A percentile compares a stretch with the other conserved stretches of the same genome.
Conservation (phyloP, 306 rosid species). For the Glycine latifolia region DNA sequence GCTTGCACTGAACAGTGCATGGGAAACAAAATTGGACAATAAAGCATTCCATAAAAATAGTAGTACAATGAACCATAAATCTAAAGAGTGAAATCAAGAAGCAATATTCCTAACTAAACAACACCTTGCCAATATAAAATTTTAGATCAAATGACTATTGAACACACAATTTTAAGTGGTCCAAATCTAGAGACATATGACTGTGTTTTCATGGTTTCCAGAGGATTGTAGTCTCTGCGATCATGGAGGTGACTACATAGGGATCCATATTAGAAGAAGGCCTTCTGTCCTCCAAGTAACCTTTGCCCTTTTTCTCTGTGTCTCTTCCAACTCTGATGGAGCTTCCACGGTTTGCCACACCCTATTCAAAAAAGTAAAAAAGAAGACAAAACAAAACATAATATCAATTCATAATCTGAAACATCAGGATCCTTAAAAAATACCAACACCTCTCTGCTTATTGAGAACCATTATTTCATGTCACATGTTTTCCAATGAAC, state of each 20-base stretch:
- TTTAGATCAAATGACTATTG: slow-evolving; percentile 7
- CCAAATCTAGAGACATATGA: background rate
- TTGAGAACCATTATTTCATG: too few relatives aligned
- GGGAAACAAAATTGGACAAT: background rate
- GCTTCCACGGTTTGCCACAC: slow-evolving; percentile 76
- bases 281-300: slow-evolving; percentile 83
- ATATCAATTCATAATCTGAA: too few relatives aligned
- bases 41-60: too few relatives aligned
- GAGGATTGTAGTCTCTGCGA: slow-evolving; percentile 74
- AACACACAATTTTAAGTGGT: background rate
- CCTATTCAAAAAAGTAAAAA: slow-evolving; percentile 36
- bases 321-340: slow-evolving; percentile 76
- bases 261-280: slow-evolving; percentile 88
- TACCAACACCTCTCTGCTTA: too few relatives aligned
- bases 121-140: slow-evolving; percentile 1
- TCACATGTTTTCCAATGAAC: too few relatives aligned
- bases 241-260: slow-evolving; percentile 75
- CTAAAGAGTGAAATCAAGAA: too few relatives aligned
- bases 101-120: slow-evolving; percentile 1
- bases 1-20: background rate
- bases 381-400: too few relatives aligned
- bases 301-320: slow-evolving; percentile 68
- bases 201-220: slow-evolving; percentile 57
- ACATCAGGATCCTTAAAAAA: too few relatives aligned
- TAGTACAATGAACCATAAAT: too few relatives aligned